Conservation (phyloP, 2,329 filamentous ascomycete genomes). For the Fusarium transvaalense region DNA sequence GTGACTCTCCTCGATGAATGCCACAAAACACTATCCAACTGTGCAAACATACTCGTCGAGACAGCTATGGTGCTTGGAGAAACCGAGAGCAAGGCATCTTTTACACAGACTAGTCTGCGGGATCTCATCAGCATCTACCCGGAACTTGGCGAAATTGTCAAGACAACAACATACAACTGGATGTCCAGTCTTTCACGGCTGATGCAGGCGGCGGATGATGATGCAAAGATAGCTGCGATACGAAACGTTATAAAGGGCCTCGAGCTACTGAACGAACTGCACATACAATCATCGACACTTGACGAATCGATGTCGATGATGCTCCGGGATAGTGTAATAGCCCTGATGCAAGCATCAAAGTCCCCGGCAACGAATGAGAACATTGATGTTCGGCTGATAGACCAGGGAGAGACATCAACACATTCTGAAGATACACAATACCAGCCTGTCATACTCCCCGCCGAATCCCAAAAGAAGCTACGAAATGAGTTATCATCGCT, state of each 20-base stretch:
- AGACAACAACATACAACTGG: conserved; percentile 83
- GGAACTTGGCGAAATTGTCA: conserved; percentile 72
- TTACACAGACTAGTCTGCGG: conserved; percentile 65
- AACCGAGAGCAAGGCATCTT: conserved; percentile 56
- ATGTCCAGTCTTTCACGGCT: conserved; percentile 81
- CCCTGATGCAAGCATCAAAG: conserved; percentile 49
- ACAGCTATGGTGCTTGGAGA: conserved; percentile 79
- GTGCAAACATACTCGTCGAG: conserved; percentile 79
- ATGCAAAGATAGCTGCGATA: conserved; percentile 78
- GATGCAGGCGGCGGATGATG: conserved; percentile 87
- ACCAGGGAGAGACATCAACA: conserved; percentile 24
- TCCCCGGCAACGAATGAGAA: conserved; percentile 21
- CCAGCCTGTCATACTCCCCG: conserved; percentile 70
- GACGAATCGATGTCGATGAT: conserved; percentile 75
- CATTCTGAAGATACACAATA: conserved; percentile 58
- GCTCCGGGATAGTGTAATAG: conserved; percentile 79
- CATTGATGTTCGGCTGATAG: conserved; percentile 49
- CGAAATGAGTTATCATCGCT: conserved; percentile 70
- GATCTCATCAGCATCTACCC: conserved; percentile 73
- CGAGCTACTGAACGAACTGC: conserved; percentile 71
- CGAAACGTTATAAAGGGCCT: conserved; percentile 82
- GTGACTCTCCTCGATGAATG: conserved; percentile 83
- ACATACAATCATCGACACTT: conserved; percentile 74
- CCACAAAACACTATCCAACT: conserved; percentile 76
- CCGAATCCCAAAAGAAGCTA: conserved; percentile 75